phyloP scores from a whole-genome alignment of 1,284 basidiomycete species.

The Ustilago esculenta region DNA sequence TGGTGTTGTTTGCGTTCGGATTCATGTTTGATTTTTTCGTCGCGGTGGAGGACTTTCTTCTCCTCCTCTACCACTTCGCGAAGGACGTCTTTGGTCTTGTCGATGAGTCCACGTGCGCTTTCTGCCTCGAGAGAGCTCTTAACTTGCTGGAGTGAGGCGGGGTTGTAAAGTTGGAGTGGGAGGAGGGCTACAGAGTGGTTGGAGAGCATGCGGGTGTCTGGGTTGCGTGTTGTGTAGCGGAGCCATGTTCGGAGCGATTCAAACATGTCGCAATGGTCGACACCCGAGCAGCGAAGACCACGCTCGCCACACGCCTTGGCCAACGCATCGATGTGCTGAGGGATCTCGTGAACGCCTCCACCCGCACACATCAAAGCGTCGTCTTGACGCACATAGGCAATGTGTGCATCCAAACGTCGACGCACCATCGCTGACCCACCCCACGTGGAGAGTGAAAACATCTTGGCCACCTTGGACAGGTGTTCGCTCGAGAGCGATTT shows the following conservation, averaged over 20 bases:
- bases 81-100: slow-evolving; percentile 56
- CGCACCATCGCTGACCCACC: slow-evolving; percentile 43
- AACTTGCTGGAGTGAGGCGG: slow-evolving; percentile 15
- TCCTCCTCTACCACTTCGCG: slow-evolving; percentile 55
- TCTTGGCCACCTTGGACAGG: slow-evolving; percentile 31
- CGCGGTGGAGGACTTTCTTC: slow-evolving; percentile 35
- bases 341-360: slow-evolving; percentile 11
- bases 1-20: slow-evolving; percentile 21
- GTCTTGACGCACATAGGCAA: slow-evolving; percentile 48
- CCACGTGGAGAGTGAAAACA: slow-evolving; percentile 54
- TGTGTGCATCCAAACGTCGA: slow-evolving; percentile 44
- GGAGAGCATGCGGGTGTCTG: slow-evolving; percentile 10
- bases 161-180: slow-evolving; percentile 47
- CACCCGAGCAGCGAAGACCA: slow-evolving; percentile 42
- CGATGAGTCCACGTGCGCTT: slow-evolving; percentile 34
- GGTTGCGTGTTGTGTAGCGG: slow-evolving; percentile 30
- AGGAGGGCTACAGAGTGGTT: slow-evolving; percentile 33
- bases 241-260: slow-evolving; percentile 36
- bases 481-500: slow-evolving; percentile 19
- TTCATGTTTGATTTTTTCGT: slow-evolving; percentile 18
- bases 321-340: slow-evolving; percentile 39
- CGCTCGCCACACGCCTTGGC: slow-evolving; percentile 55
- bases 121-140: slow-evolving; percentile 27
- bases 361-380: slow-evolving; percentile 46
- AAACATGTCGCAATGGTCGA: slow-evolving; percentile 31